phyloP scores from a whole-genome alignment of 2,329 filamentous ascomycete species.

The Fusarium burgessii region DNA sequence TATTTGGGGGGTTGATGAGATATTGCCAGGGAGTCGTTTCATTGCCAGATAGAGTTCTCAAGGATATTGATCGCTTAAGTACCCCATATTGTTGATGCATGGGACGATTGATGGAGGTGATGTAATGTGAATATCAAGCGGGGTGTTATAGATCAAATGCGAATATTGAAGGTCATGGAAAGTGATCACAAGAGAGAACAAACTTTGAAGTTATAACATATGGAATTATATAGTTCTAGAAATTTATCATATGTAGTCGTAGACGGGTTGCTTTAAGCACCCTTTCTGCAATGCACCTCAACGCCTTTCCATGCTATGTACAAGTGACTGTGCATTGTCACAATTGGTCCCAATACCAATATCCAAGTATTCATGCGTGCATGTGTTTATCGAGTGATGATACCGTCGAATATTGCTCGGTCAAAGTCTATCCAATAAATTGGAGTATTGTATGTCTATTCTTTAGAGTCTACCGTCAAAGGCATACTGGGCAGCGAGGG shows the following conservation, averaged over 20 bases:
- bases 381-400: slow-evolving; percentile 26
- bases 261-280: slow-evolving; percentile 42
- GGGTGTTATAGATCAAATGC: background rate
- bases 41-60: slow-evolving; percentile 11
- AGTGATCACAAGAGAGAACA: background rate
- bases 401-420: slow-evolving; percentile 37
- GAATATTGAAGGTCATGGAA: too few species aligned
- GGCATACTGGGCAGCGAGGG: slow-evolving; percentile 44
- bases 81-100: slow-evolving; percentile 18
- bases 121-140: slow-evolving; percentile 7
- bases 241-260: slow-evolving; percentile 44
- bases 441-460: slow-evolving; percentile 5
- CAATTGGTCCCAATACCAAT: slow-evolving; percentile 17
- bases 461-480: slow-evolving; percentile 51
- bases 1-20: slow-evolving; percentile 22
- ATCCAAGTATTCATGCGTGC: slow-evolving; percentile 14
- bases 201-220: slow-evolving; percentile 35
- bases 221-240: slow-evolving; percentile 46
- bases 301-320: slow-evolving; percentile 49
- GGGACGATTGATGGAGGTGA: background rate
- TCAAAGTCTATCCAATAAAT: slow-evolving; percentile 24
- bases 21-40: background rate
- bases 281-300: slow-evolving; percentile 43
- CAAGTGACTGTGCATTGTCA: slow-evolving; percentile 43
- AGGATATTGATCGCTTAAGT: slow-evolving; percentile 6